A percentile compares a stretch with the other conserved stretches of the same genome.
These are phyloP conservation scores for Zoysia matrella DNA, from an alignment of 202 grass and related monocot species.

Conservation along the genomic window DNA sequence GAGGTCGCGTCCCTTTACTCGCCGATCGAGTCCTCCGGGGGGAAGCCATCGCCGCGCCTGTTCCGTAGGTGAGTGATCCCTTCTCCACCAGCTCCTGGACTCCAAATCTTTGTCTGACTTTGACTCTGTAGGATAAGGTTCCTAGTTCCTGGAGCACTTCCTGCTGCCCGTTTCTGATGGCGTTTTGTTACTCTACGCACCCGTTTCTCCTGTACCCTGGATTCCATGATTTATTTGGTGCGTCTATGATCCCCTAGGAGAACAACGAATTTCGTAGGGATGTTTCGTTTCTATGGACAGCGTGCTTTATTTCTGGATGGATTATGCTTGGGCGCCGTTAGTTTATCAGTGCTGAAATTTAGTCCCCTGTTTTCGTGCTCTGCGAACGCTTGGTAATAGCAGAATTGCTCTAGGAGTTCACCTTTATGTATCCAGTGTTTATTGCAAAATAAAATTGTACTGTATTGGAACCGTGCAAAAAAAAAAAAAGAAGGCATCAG, in stretches of 20 bases:
- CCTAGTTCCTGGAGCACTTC: not conserved
- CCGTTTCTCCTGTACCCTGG: not conserved
- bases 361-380: not conserved
- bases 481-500: not conserved
- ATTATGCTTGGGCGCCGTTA: not conserved
- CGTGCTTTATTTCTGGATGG: not conserved
- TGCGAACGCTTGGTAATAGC: not conserved
- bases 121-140: not conserved
- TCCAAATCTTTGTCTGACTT: too few relatives aligned
- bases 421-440: not conserved
- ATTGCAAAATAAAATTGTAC: not conserved
- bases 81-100: too few relatives aligned
- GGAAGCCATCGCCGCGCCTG: too few relatives aligned
- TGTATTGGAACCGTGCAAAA: not conserved
- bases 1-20: too few relatives aligned
- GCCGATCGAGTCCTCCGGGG: too few relatives aligned
- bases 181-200: not conserved
- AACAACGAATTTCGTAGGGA: not conserved
- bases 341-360: not conserved
- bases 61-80: too few relatives aligned
- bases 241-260: not conserved
- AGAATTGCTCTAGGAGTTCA: not conserved
- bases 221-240: not conserved
- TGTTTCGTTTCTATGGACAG: not conserved
- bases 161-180: not conserved